Percentiles rank a stretch among this genome's conserved stretches.
Evolutionary conservation across 495 filamentous ascomycete species (phyloP).

Genomic region (Niebla homalea): DNA sequence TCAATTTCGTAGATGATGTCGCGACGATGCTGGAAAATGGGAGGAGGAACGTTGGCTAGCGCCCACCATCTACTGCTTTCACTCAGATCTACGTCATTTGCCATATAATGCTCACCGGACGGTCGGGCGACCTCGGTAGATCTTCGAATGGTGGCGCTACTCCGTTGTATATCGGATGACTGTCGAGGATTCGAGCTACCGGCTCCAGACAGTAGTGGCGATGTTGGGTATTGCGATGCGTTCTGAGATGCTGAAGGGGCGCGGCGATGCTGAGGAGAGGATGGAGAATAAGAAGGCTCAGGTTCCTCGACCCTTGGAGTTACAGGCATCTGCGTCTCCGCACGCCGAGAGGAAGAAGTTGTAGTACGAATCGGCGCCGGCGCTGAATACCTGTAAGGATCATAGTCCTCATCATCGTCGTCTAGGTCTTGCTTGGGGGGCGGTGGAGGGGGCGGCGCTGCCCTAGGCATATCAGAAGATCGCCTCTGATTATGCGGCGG

Average conservation of each 20-base stretch:
- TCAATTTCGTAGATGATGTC: slow-evolving; percentile 77
- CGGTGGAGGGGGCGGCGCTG: slow-evolving; percentile 54
- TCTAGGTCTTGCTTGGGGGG: slow-evolving; percentile 33
- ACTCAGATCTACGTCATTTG: slow-evolving; percentile 71
- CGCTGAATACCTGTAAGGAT: slow-evolving; percentile 55
- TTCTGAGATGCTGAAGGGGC: slow-evolving; percentile 15
- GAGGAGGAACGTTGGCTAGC: slow-evolving; percentile 58
- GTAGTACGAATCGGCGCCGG: slow-evolving; percentile 24
- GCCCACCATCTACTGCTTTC: slow-evolving; percentile 71
- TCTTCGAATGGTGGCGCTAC: slow-evolving; percentile 36
- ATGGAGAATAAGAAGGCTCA: slow-evolving; percentile 31
- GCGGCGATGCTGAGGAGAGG: slow-evolving; percentile 29
- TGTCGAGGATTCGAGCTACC: slow-evolving; percentile 37
- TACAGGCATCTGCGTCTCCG: slow-evolving; percentile 14
- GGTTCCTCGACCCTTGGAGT: slow-evolving; percentile 23
- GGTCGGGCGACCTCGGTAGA: slow-evolving; percentile 61
- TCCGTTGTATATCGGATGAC: slow-evolving; percentile 56
- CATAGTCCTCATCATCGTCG: slow-evolving; percentile 54
- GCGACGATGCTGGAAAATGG: slow-evolving; percentile 65
- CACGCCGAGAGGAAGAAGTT: slow-evolving; percentile 9
- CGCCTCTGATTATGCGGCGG: slow-evolving; percentile 30
- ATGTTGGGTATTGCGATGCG: slow-evolving; percentile 16
- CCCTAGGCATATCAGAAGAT: slow-evolving; percentile 59
- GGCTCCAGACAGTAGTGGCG: slow-evolving; percentile 33
- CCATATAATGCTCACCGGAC: slow-evolving; percentile 62